Evolutionary conservation across 176 grass and related monocot genomes (phyloP).

Genomic region (Juncus effusus): DNA sequence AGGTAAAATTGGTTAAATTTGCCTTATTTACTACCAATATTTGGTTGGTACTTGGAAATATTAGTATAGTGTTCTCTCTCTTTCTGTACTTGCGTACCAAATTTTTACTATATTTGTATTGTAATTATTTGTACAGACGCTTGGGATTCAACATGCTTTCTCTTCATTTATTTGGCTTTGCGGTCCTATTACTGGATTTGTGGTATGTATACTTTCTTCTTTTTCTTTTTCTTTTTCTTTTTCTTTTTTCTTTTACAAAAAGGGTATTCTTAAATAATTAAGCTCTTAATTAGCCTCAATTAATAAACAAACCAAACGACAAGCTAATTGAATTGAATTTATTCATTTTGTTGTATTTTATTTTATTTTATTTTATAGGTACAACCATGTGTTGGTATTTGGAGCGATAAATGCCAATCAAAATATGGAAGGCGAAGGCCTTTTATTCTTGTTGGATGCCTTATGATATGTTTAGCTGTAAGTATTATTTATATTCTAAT

Average conservation of each 20-base stretch:
- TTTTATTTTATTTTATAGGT: constrained; percentile 46
- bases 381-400: constrained; percentile 95
- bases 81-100: constrained; percentile 17
- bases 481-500: constrained; percentile 29
- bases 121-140: constrained; percentile 56
- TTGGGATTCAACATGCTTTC: constrained; percentile 95
- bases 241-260: too few species aligned
- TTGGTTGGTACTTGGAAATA: background rate
- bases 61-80: background rate
- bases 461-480: constrained; percentile 83
- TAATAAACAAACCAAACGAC: too few species aligned
- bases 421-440: constrained; percentile 95
- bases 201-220: constrained; percentile 49
- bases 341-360: too few species aligned
- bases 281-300: too few species aligned
- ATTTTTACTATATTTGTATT: constrained; percentile 10
- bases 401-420: constrained; percentile 94
- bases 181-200: constrained; percentile 91
- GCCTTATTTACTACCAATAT: background rate
- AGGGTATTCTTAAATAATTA: too few species aligned
- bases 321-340: too few species aligned
- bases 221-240: background rate
- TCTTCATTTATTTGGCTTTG: constrained; percentile 98
- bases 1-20: background rate
- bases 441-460: constrained; percentile 83